Conservation (phyloP, 1,284 basidiomycete species). For the Heliocybe sulcata region DNA sequence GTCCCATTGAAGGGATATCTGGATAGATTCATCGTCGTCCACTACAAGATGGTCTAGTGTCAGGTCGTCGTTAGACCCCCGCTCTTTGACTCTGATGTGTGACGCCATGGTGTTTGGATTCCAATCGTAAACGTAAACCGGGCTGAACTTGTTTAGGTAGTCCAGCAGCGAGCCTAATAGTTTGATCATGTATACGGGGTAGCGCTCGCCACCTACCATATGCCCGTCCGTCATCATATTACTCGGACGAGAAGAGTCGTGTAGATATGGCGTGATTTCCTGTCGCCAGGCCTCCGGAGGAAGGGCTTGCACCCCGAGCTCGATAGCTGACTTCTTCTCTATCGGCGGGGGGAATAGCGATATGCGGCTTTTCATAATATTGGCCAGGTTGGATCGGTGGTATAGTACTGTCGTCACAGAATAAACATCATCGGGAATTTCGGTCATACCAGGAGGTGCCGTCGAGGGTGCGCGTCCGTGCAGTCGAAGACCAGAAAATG, state of each 20-base stretch:
- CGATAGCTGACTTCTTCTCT: too few species aligned
- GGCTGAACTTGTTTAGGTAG: not conserved
- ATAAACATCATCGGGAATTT: not conserved
- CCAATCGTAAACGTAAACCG: not conserved
- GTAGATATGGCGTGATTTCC: not conserved
- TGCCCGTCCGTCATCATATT: not conserved
- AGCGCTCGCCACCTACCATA: not conserved
- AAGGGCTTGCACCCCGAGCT: not conserved
- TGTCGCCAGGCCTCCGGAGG: not conserved
- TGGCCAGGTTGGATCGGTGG: not conserved
- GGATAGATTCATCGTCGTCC: not conserved
- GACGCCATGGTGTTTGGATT: not conserved
- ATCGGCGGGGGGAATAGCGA: not conserved
- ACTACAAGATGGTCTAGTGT: too few species aligned
- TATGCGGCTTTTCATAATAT: not conserved
- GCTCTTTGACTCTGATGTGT: too few species aligned
- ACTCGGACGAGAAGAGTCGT: too few species aligned
- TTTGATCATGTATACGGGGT: not conserved
- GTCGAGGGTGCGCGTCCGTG: not conserved
- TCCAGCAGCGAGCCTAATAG: not conserved
- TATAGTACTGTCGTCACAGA: not conserved
- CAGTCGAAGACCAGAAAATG: not conserved
- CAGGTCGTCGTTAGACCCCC: too few species aligned
- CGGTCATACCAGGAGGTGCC: not conserved
- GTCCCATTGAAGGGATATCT: not conserved